phyloP scores from a whole-genome alignment of 768 basidiomycete genomes.

The Coprinopsis marcescibilis region DNA sequence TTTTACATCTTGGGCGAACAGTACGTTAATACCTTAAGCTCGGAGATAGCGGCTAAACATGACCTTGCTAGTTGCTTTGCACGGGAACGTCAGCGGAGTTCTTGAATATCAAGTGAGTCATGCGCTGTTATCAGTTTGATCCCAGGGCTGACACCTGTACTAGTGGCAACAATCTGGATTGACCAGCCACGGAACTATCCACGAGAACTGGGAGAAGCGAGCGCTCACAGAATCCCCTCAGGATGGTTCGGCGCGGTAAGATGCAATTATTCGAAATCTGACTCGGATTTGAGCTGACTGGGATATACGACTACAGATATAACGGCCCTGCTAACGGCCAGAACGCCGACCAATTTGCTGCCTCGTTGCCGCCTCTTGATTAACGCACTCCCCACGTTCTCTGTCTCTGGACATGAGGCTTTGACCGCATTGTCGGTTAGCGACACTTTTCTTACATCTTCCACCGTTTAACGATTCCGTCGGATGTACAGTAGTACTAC shows the following conservation, averaged over 20 bases:
- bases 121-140: neutral
- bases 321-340: slow-evolving; percentile 1
- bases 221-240: slow-evolving; percentile 10
- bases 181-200: slow-evolving; percentile 15
- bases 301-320: neutral
- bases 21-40: slow-evolving; percentile 4
- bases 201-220: slow-evolving; percentile 7
- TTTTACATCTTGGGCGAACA: slow-evolving; percentile 21
- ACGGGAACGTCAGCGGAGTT: slow-evolving; percentile 19
- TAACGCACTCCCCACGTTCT: neutral
- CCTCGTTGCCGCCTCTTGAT: neutral
- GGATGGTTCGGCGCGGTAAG: slow-evolving; percentile 3
- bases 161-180: slow-evolving; percentile 17
- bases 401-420: neutral
- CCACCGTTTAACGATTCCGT: too few relatives aligned
- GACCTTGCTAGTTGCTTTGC: slow-evolving; percentile 13
- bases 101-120: slow-evolving; percentile 19
- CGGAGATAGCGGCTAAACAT: neutral
- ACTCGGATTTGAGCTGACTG: neutral
- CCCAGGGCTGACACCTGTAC: neutral
- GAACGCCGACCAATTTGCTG: neutral
- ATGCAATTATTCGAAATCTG: neutral
- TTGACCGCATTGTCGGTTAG: too few relatives aligned
- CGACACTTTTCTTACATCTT: too few relatives aligned
- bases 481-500: too few relatives aligned